These are phyloP conservation scores for Trichosporon coremiiforme DNA, from an alignment of 1,284 basidiomycete species.

Conservation along the genomic window DNA sequence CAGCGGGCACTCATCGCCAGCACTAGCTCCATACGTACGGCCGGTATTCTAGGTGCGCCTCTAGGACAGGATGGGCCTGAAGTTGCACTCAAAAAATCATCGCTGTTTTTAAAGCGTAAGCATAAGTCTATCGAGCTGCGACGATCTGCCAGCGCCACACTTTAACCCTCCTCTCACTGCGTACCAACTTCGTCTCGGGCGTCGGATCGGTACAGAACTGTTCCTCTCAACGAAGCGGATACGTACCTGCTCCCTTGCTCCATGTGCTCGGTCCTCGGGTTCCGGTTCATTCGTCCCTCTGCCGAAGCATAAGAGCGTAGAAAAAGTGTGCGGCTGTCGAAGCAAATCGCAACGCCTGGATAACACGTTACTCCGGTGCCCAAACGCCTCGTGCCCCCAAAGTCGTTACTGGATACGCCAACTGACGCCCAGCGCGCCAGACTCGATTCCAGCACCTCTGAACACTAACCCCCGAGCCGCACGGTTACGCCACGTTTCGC, in stretches of 20 bases:
- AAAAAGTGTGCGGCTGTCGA: neutral
- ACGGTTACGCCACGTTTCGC: no score
- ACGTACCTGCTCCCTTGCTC: neutral
- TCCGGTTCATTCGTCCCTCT: neutral
- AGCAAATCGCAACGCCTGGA: neutral
- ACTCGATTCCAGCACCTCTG: neutral
- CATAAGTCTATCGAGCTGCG: neutral
- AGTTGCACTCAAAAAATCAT: neutral
- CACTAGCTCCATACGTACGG: neutral
- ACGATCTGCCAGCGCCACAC: conserved; percentile 1
- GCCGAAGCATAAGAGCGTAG: neutral
- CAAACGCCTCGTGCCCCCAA: neutral
- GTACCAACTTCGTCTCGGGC: neutral
- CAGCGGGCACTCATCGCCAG: neutral
- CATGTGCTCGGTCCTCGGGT: neutral
- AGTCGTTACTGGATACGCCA: neutral
- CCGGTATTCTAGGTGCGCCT: neutral
- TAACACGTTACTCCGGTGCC: neutral
- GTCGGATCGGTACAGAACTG: neutral
- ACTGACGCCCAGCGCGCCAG: neutral
- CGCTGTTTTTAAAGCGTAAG: neutral
- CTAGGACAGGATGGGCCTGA: neutral
- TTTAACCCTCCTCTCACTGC: neutral
- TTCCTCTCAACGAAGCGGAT: neutral
- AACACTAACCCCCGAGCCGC: neutral